Conservation (phyloP, 2,329 filamentous ascomycete genomes). For the Colletotrichum shisoi region DNA sequence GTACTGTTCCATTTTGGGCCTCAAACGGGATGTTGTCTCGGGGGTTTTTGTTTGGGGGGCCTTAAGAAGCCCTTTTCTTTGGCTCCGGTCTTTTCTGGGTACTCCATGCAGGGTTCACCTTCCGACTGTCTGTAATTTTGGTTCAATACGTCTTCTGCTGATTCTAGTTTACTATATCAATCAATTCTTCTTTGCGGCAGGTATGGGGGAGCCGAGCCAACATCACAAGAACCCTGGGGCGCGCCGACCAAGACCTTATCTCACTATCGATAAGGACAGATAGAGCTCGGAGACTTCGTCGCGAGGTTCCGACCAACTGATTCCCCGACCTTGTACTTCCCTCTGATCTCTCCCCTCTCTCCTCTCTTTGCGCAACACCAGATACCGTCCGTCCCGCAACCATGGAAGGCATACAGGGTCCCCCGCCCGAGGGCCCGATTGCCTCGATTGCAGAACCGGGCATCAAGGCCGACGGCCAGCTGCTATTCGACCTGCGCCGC, state of each 20-base stretch:
- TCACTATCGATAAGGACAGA: slow-evolving; percentile 35
- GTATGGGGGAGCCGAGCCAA: neutral
- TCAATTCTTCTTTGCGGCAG: neutral
- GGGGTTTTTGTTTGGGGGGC: too few relatives aligned
- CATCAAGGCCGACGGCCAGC: slow-evolving; percentile 68
- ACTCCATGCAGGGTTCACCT: neutral
- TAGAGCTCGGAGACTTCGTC: slow-evolving; percentile 39
- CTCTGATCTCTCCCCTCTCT: neutral
- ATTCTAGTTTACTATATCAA: neutral
- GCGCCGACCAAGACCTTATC: slow-evolving; percentile 14
- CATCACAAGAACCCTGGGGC: neutral
- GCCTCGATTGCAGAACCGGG: slow-evolving; percentile 67
- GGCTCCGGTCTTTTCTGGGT: too few relatives aligned
- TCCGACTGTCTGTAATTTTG: neutral
- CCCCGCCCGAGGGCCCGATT: slow-evolving; percentile 50
- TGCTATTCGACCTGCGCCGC: slow-evolving; percentile 69
- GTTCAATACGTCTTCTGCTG: too few relatives aligned
- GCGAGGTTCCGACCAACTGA: slow-evolving; percentile 22
- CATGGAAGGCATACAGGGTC: slow-evolving; percentile 40
- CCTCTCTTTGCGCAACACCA: slow-evolving; percentile 34
- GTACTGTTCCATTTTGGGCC: neutral
- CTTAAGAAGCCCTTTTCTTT: too few relatives aligned
- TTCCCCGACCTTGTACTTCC: slow-evolving; percentile 13
- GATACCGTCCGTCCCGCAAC: slow-evolving; percentile 17
- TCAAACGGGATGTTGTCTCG: neutral